These are phyloP conservation scores for Ogataea nonfermentans DNA, from an alignment of 805 yeast genomes.

Conservation along the genomic window DNA sequence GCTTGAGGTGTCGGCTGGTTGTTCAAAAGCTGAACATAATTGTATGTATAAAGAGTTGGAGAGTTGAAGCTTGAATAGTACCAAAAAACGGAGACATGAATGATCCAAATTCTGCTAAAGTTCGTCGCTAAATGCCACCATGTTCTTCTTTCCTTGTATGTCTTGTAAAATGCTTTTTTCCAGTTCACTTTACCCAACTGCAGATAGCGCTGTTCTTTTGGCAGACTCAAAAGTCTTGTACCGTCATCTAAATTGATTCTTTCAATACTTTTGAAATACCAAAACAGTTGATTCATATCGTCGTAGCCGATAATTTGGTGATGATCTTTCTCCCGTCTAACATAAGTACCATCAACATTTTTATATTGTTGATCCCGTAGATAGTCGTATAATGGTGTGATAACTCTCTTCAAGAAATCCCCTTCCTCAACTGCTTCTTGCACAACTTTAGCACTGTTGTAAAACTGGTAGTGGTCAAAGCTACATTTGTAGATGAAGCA, in stretches of 20 bases:
- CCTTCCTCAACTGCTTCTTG: conserved; percentile 15
- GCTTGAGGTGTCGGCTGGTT: conserved; percentile 47
- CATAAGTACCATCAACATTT: conserved; percentile 50
- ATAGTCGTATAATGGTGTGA: conserved; percentile 53
- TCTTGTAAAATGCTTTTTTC: conserved; percentile 43
- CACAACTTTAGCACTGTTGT: conserved; percentile 27
- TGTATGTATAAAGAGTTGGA: conserved; percentile 45
- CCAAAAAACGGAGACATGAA: conserved; percentile 52
- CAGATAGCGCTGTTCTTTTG: conserved; percentile 33
- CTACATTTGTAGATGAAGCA: conserved; percentile 61
- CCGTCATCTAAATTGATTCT: conserved; percentile 37
- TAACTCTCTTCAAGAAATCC: conserved; percentile 39
- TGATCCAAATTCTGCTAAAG: conserved; percentile 53
- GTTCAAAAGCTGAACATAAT: conserved; percentile 40
- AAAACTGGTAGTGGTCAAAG: conserved; percentile 43
- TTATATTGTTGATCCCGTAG: conserved; percentile 69
- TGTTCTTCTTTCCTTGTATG: conserved; percentile 46
- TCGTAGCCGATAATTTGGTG: conserved; percentile 56
- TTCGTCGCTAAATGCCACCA: conserved; percentile 51
- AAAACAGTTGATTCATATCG: conserved; percentile 51
- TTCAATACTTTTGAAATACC: conserved; percentile 41
- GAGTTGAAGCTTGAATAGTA: conserved; percentile 50
- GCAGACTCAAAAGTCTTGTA: conserved; percentile 29
- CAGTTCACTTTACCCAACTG: conserved; percentile 38
- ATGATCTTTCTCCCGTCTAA: conserved; percentile 70